phyloP scores from a whole-genome alignment of 2,329 filamentous ascomycete species.

The Periconia digitata region DNA sequence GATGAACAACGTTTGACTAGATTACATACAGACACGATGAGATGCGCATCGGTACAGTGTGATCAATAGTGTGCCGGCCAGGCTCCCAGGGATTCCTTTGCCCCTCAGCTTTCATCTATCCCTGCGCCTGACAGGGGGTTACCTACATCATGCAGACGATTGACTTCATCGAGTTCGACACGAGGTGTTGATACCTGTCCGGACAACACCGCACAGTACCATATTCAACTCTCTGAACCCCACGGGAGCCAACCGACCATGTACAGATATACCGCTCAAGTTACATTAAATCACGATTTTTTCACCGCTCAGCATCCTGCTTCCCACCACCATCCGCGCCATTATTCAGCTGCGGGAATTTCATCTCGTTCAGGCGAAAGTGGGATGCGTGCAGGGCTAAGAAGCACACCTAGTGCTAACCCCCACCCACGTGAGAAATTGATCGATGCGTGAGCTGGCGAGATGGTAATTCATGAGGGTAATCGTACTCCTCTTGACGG shows the following conservation, averaged over 20 bases:
- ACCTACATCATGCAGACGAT: background rate
- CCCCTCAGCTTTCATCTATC: background rate
- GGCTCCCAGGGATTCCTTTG: background rate
- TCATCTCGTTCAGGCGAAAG: background rate
- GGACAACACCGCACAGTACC: no score
- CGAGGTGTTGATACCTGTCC: no score
- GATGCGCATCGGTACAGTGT: background rate
- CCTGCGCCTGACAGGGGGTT: background rate
- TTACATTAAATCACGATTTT: background rate
- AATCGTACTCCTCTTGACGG: conserved; percentile 1
- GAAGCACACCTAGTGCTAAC: background rate
- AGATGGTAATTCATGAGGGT: conserved; percentile 1
- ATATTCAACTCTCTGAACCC: background rate
- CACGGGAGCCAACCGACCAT: background rate
- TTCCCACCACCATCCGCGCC: background rate
- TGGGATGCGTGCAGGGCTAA: background rate
- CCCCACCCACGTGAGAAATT: background rate
- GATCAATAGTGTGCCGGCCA: no score
- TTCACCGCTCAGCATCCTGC: background rate
- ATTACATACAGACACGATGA: background rate
- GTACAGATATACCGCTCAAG: background rate
- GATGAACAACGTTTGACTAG: background rate
- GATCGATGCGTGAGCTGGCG: background rate
- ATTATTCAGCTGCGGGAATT: background rate
- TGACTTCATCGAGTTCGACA: background rate